phyloP scores from a whole-genome alignment of 2,329 filamentous ascomycete species.

The Parafenestella ontariensis region DNA sequence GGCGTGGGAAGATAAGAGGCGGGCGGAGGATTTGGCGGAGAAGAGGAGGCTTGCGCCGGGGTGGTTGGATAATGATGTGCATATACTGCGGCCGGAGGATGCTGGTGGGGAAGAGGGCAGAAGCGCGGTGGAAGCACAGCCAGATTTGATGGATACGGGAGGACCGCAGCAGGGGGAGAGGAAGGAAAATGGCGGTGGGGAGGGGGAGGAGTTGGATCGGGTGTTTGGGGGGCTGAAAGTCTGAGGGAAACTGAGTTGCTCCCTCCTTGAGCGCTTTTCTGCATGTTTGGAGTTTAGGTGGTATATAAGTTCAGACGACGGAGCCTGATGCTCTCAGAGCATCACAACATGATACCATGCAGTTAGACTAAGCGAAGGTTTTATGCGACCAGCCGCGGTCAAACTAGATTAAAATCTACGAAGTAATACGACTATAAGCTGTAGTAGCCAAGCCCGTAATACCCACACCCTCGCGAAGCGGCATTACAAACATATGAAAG shows the following conservation, averaged over 20 bases:
- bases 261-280: not conserved
- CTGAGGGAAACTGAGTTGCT: not conserved
- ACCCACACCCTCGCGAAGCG: slow-evolving; percentile 33
- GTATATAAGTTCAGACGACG: not conserved
- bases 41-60: slow-evolving; percentile 81
- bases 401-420: slow-evolving; percentile 41
- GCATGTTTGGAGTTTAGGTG: not conserved
- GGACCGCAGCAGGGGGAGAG: slow-evolving; percentile 27
- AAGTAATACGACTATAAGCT: slow-evolving; percentile 30
- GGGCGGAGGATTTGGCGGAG: slow-evolving; percentile 74
- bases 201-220: slow-evolving; percentile 64
- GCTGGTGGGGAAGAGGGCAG: slow-evolving; percentile 56
- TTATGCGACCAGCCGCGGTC: slow-evolving; percentile 32
- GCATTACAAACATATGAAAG: slow-evolving; percentile 53
- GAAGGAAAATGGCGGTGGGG: slow-evolving; percentile 52
- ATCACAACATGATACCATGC: not conserved
- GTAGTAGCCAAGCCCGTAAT: slow-evolving; percentile 22
- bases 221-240: slow-evolving; percentile 72
- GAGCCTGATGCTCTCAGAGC: too few relatives aligned
- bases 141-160: slow-evolving; percentile 24
- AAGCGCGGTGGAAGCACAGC: slow-evolving; percentile 30
- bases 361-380: not conserved
- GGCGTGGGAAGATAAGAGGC: slow-evolving; percentile 72
- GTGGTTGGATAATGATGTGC: slow-evolving; percentile 75
- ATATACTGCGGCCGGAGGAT: slow-evolving; percentile 71